These are phyloP conservation scores for Trichoderma gamsii DNA, from an alignment of 495 filamentous ascomycete genomes.

Conservation along the genomic window DNA sequence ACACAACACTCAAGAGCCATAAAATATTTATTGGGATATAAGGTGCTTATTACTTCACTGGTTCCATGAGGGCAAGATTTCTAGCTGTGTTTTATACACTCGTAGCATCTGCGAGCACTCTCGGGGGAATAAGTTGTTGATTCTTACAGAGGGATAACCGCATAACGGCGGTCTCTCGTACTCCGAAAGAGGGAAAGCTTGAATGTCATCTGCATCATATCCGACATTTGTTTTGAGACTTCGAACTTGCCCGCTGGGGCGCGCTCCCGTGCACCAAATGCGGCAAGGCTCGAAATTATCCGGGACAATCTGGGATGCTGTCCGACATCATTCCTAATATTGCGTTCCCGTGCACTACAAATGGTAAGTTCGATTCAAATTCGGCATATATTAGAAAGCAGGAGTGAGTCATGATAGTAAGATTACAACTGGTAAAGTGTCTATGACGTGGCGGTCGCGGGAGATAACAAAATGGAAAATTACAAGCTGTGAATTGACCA, in stretches of 20 bases:
- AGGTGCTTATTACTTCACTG: not conserved
- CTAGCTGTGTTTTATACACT: not conserved
- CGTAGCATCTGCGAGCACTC: not conserved
- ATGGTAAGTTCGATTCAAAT: not conserved
- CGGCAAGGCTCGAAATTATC: not conserved
- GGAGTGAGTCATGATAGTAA: not conserved
- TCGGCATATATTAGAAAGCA: not conserved
- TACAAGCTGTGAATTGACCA: too few relatives aligned
- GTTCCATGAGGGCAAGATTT: not conserved
- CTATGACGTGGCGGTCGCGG: not conserved
- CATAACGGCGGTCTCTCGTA: not conserved
- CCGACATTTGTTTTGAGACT: too few relatives aligned
- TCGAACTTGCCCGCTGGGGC: too few relatives aligned
- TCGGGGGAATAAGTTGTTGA: not conserved
- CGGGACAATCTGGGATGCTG: not conserved
- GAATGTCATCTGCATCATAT: too few relatives aligned
- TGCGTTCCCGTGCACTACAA: not conserved
- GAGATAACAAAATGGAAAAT: not conserved
- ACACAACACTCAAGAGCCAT: not conserved
- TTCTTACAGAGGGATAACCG: not conserved
- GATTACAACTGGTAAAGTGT: not conserved
- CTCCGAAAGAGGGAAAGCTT: not conserved
- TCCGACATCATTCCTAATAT: not conserved
- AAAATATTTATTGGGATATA: not conserved
- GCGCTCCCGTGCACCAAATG: too few relatives aligned